A percentile compares a stretch with the other conserved stretches of the same genome.
Evolutionary conservation across 1,284 basidiomycete genomes (phyloP).

Genomic region (Cryptococcus depauperatus): DNA sequence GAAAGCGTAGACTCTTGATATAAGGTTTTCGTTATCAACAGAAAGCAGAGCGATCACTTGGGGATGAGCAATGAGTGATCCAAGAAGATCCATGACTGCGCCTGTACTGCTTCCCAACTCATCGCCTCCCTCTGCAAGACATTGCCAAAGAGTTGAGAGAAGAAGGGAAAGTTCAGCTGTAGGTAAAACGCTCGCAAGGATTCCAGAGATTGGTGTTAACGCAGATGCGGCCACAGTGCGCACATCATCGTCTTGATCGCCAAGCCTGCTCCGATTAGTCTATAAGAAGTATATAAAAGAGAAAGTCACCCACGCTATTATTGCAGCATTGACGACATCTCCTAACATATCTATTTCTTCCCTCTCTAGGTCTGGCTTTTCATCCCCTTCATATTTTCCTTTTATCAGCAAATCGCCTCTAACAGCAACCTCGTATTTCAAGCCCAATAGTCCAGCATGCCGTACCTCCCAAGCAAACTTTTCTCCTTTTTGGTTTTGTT

Average conservation of each 20-base stretch:
- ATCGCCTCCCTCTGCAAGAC: conserved; percentile 87
- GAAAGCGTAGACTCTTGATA: conserved; percentile 87
- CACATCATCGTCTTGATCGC: conserved; percentile 93
- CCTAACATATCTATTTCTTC: conserved; percentile 45
- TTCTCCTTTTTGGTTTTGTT: conserved; percentile 40
- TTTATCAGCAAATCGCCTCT: conserved; percentile 67
- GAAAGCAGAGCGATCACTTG: conserved; percentile 28
- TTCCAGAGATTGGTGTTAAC: conserved; percentile 72
- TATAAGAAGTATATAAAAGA: conserved; percentile 2
- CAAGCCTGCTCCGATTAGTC: conserved; percentile 63
- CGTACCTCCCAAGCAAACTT: conserved; percentile 91
- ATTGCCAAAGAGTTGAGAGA: conserved; percentile 81
- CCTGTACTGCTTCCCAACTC: conserved; percentile 95
- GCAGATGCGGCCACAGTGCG: conserved; percentile 91
- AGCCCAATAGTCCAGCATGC: conserved; percentile 89
- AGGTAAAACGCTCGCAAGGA: conserved; percentile 69
- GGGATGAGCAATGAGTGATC: conserved; percentile 25
- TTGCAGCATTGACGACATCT: conserved; percentile 76
- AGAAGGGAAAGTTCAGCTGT: conserved; percentile 59
- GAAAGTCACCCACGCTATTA: conserved; percentile 61
- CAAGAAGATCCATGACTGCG: conserved; percentile 89
- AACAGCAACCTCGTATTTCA: conserved; percentile 97
- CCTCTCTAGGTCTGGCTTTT: conserved; percentile 21
- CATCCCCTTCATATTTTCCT: conserved; percentile 29
- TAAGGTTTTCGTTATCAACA: conserved; percentile 48